Evolutionary conservation across 2,329 filamentous ascomycete genomes (phyloP), one percentile per base, ranked within the genome.

Genomic region (Diplodia mutila): DNA sequence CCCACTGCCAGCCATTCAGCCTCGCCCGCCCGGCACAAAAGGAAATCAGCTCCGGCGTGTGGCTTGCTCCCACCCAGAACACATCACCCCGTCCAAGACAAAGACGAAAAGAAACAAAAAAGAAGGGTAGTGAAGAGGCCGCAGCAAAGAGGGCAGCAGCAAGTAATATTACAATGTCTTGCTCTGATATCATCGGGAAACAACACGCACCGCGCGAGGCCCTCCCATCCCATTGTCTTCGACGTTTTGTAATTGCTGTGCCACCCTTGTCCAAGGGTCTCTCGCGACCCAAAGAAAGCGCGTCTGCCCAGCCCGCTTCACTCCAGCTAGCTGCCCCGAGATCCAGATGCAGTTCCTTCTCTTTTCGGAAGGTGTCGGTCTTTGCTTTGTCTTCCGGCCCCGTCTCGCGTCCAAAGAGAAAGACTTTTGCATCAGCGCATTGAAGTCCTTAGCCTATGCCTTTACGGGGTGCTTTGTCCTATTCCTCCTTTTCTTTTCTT

Each of bases 171-270:
- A 7, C 59, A 42, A 4, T 63, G 59, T 63, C 59, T 63, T 29
- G 59, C 42, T 37, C 42, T 51, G 59, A 63, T 63, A 63, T 63
- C 59, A 63, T 63, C 59, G 27, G 23, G 27, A 25, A 63, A 37
- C n/a, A 48, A 27, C 23, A 61, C 16, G 29, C 42, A 12, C 34
- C 3, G 34, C 34, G 34, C 34, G 11, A 12, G 34, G 7, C 34
- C 34, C 34, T 37, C 42, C 42, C 29, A 55, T 25, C 42, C 46
- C 39, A 51, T 63, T 63, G 59, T 63, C 59, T 63, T 63, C 59
- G 37, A 63, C n/a, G 59, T 63, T 63, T 63, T 63, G 59, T 63
- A 63, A 63, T 63, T 63, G 46, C 59, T 63, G 59, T 63, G 59
- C 59, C 59, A 63, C 59, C 59, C 46, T 49, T 63, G 37, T 59